phyloP scores from a whole-genome alignment of 2,329 filamentous ascomycete genomes.

The Monosporascus sp. region DNA sequence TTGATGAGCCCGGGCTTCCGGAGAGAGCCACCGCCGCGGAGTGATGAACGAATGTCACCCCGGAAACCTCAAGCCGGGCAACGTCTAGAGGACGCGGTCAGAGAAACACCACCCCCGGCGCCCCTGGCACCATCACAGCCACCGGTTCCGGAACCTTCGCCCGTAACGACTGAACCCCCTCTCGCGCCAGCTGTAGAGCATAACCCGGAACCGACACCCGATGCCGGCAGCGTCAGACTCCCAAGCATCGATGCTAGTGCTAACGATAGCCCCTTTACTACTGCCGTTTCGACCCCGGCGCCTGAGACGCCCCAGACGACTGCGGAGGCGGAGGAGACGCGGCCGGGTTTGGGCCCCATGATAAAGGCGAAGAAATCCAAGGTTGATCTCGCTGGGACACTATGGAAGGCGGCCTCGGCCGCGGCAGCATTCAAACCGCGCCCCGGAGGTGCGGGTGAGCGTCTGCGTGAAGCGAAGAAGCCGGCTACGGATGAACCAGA shows the following conservation, averaged over 20 bases:
- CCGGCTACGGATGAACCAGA: conserved; percentile 66
- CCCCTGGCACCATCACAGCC: conserved; percentile 1
- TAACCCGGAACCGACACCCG: neutral
- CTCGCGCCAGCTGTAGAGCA: neutral
- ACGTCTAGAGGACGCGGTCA: conserved; percentile 26
- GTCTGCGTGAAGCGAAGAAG: conserved; percentile 59
- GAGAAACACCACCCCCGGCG: conserved; percentile 26
- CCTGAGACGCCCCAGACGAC: conserved; percentile 22
- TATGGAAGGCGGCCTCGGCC: conserved; percentile 76
- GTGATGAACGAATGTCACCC: conserved; percentile 42
- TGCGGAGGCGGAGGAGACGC: conserved; percentile 33
- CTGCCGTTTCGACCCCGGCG: conserved; percentile 21
- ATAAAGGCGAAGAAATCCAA: conserved; percentile 73
- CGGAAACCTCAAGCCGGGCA: conserved; percentile 38
- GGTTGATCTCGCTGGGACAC: conserved; percentile 66
- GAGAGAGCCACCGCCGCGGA: conserved; percentile 47
- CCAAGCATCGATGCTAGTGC: conserved; percentile 5
- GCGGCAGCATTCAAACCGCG: conserved; percentile 77
- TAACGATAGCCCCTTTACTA: conserved; percentile 14
- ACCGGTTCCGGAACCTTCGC: conserved; percentile 9
- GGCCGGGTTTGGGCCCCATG: conserved; percentile 87
- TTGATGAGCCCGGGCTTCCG: conserved; percentile 47
- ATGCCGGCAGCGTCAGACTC: conserved; percentile 1
- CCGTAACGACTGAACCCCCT: conserved; percentile 5
- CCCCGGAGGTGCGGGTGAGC: conserved; percentile 79